These are phyloP conservation scores for Penicillium vulpinum DNA, from an alignment of 2,329 filamentous ascomycete species.

Conservation along the genomic window DNA sequence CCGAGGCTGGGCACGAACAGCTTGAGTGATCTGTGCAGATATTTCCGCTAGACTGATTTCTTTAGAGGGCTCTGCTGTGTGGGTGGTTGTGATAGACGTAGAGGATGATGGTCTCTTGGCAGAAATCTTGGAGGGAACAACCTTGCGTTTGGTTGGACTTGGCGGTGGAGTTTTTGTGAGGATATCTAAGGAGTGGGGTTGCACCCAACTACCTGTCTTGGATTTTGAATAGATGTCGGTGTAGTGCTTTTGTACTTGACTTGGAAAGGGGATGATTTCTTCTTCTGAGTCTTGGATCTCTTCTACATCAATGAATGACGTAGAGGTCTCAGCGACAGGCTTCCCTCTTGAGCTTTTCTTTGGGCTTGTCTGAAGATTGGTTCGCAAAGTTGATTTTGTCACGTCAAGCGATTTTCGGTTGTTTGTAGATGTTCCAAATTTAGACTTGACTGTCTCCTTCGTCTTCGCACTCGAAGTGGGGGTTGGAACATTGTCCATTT, in stretches of 20 bases:
- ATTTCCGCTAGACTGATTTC: constrained; percentile 37
- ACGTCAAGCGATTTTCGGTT: neutral
- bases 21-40: constrained; percentile 50
- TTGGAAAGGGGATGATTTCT: constrained; percentile 33
- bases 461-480: constrained; percentile 1
- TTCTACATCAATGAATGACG: constrained; percentile 32
- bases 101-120: neutral
- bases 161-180: constrained; percentile 8
- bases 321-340: neutral
- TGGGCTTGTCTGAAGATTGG: neutral
- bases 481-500: neutral
- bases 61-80: neutral
- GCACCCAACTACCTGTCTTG: neutral
- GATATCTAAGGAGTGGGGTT: constrained; percentile 13
- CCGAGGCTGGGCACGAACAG: constrained; percentile 47
- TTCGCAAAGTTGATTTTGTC: neutral
- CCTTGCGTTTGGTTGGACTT: constrained; percentile 15
- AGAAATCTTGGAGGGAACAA: constrained; percentile 13
- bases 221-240: constrained; percentile 5
- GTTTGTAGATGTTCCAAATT: constrained; percentile 2
- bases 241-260: constrained; percentile 25
- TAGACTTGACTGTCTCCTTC: constrained; percentile 11
- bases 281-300: constrained; percentile 43
- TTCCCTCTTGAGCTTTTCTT: neutral
- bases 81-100: neutral